Evolutionary conservation across 2,329 filamentous ascomycete species (phyloP).

Genomic region (Alternaria metachromatica): DNA sequence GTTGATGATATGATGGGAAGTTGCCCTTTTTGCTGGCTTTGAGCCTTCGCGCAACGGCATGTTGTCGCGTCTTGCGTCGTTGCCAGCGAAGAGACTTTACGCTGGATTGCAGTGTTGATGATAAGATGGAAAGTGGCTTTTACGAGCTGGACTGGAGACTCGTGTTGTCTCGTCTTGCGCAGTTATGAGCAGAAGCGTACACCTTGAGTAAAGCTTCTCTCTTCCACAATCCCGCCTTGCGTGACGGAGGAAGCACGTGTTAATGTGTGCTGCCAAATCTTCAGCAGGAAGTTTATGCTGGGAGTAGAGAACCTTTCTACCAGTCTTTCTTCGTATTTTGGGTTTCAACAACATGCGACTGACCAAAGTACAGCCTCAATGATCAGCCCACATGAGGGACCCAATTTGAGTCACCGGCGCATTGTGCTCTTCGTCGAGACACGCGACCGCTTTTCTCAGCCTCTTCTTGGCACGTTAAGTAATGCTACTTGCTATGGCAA

Average conservation of each 20-base stretch:
- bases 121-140: not conserved
- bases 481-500: too few species aligned
- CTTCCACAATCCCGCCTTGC: too few species aligned
- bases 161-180: not conserved
- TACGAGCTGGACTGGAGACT: not conserved
- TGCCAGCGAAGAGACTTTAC: not conserved
- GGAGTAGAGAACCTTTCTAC: too few species aligned
- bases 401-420: too few species aligned
- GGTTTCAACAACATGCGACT: not conserved
- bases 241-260: too few species aligned
- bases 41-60: too few species aligned
- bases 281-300: too few species aligned
- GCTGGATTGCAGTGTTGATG: too few species aligned
- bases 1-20: not conserved
- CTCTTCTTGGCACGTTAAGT: not conserved
- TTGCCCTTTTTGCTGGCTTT: not conserved
- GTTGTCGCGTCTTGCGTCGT: not conserved
- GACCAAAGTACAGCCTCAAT: not conserved
- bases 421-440: too few species aligned
- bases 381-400: too few species aligned
- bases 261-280: too few species aligned
- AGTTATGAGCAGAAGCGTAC: not conserved
- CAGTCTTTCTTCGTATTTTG: too few species aligned
- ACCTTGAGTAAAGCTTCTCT: not conserved
- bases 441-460: not conserved